These are phyloP conservation scores for Solanum arcanum DNA, from an alignment of 257 asterid species.

Conservation along the genomic window DNA sequence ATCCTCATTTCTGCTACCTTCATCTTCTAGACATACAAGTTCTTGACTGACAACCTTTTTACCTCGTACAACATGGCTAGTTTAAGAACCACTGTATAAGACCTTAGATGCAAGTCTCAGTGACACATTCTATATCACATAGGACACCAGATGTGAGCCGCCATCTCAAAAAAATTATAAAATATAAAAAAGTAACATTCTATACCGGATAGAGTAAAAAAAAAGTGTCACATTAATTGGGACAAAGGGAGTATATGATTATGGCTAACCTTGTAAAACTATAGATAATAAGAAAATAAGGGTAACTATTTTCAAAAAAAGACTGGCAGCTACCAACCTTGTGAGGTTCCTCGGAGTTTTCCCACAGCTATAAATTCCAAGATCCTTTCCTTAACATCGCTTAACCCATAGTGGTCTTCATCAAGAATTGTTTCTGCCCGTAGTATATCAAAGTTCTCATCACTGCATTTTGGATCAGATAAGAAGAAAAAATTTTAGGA, in stretches of 20 bases:
- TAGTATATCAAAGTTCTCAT: conserved; percentile 82
- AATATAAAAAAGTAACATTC: neutral
- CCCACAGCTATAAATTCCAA: conserved; percentile 99
- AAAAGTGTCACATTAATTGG: neutral
- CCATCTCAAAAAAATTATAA: neutral
- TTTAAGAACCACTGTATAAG: neutral
- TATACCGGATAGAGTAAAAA: neutral
- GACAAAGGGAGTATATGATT: neutral
- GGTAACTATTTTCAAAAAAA: neutral
- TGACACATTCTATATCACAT: neutral
- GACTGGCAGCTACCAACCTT: conserved; percentile 44
- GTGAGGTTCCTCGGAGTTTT: conserved; percentile 91
- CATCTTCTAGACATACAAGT: no score
- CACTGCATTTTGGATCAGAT: conserved; percentile 33
- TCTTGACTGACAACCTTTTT: neutral
- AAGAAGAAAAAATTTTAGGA: conserved; percentile 1
- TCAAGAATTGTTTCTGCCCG: conserved; percentile 86
- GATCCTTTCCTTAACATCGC: conserved; percentile 97
- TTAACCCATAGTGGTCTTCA: conserved; percentile 96
- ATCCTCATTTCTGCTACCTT: neutral
- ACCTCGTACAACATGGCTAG: neutral
- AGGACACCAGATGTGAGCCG: neutral
- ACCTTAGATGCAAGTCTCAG: neutral
- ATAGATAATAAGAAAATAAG: neutral
- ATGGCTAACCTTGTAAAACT: neutral